Conservation (phyloP, 257 asterid genomes). For the Penstemon davidsonii region DNA sequence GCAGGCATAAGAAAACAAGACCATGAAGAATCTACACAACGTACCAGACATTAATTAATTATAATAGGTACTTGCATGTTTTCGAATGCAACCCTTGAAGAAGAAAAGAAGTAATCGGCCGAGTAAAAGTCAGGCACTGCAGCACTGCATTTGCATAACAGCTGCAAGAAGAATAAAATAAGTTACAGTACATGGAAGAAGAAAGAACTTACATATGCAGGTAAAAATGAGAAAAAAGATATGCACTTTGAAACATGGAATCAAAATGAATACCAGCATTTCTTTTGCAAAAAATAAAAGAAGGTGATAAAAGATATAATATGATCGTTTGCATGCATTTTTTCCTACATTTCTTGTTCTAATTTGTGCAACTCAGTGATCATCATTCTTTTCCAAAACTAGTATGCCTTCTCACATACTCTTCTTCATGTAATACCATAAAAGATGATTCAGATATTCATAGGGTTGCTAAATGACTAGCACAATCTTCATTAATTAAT, state of each 20-base stretch:
- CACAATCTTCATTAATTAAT: background rate
- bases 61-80: conserved; percentile 49
- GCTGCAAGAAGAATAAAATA: conserved; percentile 41
- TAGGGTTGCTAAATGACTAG: background rate
- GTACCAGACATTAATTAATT: conserved; percentile 3
- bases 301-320: background rate
- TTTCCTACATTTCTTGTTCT: background rate
- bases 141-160: conserved; percentile 74
- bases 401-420: background rate
- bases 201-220: conserved; percentile 5
- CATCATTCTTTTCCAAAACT: background rate
- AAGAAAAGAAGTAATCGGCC: conserved; percentile 53
- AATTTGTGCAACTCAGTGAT: background rate
- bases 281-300: background rate
- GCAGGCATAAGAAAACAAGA: conserved; percentile 14
- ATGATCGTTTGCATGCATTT: background rate
- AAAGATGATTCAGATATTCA: background rate
- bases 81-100: conserved; percentile 60
- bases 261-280: conserved; percentile 2
- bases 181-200: conserved; percentile 21
- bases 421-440: conserved; percentile 15
- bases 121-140: conserved; percentile 61
- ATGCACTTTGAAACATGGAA: conserved; percentile 3
- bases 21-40: conserved; percentile 7
- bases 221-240: background rate